Evolutionary conservation across 805 yeast genomes (phyloP), one percentile per base, ranked within the genome.

Genomic region (Wickerhamiella domercqiae): DNA sequence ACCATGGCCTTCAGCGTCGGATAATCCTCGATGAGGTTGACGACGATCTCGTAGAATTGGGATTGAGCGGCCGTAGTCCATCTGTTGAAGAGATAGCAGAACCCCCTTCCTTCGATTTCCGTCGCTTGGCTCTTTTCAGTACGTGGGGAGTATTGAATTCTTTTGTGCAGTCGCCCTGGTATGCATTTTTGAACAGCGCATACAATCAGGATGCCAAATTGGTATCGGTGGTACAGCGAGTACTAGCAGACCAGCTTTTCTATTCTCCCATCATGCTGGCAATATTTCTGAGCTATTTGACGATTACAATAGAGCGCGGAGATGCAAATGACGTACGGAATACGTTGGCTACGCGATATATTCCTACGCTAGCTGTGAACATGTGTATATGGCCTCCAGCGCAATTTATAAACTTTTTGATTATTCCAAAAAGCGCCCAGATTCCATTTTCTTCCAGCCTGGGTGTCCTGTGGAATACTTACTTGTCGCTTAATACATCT

Each of bases 381-480:
- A 83, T 93, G 86, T 52, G 65, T 36, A 78, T 87, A 9, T 90
- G 97, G 98, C 97, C 97, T 0, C 57, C 71, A 0, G 79, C 90
- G 44, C 97, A 90, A 58, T 50, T 74, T 38, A 45, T 76, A 43
- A 90, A 87, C 58, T 82, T 87, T 51, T 67, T 74, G 33, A 49
- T 80, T 5, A 68, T 83, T 2, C 96, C 96, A 0, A 68, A 74
- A 5, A 74, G 74, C 32, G n/a, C 74, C 47, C 97, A 87, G 57
- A 93, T 87, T 4, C 95, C 96, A 0, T 87, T 90, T 55, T 76
- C 93, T 39, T 78, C 90, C 6, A 63, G 80, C 60, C 64, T 90
- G 4, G 87, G 94, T 21, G 93, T 87, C 15, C 61, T 87, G 26
- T 87, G 98, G 97, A 87, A 90, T 54, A 84, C 95, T 38, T 86